Base-by-base conservation (phyloP, 2,329 filamentous ascomycete genomes). In the Teratosphaeria zuluensis region DNA sequence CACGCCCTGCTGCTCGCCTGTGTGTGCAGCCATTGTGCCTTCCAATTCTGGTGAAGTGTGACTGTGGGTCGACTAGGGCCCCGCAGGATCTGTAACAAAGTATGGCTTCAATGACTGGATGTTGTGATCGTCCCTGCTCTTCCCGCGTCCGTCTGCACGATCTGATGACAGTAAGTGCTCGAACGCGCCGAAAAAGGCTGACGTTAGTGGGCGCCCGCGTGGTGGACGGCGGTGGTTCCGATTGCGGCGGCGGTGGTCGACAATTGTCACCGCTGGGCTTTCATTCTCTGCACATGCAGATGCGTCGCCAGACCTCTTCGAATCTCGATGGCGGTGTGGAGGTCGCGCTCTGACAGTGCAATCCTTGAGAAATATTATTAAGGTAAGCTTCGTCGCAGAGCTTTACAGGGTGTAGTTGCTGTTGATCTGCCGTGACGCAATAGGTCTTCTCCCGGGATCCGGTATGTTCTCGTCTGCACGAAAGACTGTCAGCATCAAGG, bases 1-100 rank as follows among this genome's bases (percentile, higher is more conserved):
- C 57, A 91, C 88, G 59, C 82, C 78, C 48, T 76, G 72, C 53
- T 68, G 63, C 60, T 66, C 63, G 42, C 42, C 42, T 19, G 42
- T n/a, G 5, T 48, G 42, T 48, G 16, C n/a, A 19, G 42, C 42
- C 42, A 48, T 48, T 21, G 42, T 19, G 42, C 19, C n/a, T 21
- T 24, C 42, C 42, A 21, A 48, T 21, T 8, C 42, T 48, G n/a
- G 42, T 48, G n/a, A 21, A 21, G 42, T 48, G 4, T 21, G n/a
- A 16, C 42, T 21, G 42, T n/a, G n/a, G 42, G 42, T 48, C 16
- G 42, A 48, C 42, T 5, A 19, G 42, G n/a, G 42, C 42, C 42
- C 42, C 5, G 42, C 16, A 48, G 42, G n/a, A 48, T 48, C 42
- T 48, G 42, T n/a, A 19, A 48, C 42, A 48, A 16, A 28, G 24